These are phyloP conservation scores for Epithemia pelagica DNA, from an alignment of 108 stramenopile genomes.

Conservation along the genomic window DNA sequence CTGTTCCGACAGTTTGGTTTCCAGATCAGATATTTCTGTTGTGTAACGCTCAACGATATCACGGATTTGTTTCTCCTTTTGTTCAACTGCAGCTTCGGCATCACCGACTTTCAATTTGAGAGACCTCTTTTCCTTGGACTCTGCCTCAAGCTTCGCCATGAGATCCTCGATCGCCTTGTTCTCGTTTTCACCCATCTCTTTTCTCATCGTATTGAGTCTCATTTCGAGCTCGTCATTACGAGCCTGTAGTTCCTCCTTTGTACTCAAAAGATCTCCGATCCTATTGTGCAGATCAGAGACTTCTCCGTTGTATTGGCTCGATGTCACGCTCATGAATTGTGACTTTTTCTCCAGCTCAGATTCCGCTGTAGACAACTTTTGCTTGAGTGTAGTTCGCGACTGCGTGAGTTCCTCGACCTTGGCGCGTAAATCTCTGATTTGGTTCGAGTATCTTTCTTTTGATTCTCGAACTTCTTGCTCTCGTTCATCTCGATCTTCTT, in stretches of 20 bases:
- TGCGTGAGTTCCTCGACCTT: constrained; percentile 2
- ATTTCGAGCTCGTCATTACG: constrained; percentile 20
- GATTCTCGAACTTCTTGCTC: constrained; percentile 24
- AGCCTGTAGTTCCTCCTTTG: constrained; percentile 17
- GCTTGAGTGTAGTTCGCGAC: background rate
- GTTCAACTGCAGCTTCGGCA: constrained; percentile 27
- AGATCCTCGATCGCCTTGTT: background rate
- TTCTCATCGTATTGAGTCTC: constrained; percentile 2
- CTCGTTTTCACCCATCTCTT: background rate
- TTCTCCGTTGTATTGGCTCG: constrained; percentile 20
- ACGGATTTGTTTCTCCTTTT: constrained; percentile 36
- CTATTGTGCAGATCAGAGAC: constrained; percentile 21
- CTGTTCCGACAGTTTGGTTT: constrained; percentile 31
- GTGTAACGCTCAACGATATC: constrained; percentile 36
- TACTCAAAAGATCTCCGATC: constrained; percentile 22
- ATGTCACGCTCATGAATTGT: constrained; percentile 18
- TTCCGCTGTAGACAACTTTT: constrained; percentile 10
- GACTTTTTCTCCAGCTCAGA: constrained; percentile 20
- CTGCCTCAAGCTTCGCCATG: constrained; percentile 19
- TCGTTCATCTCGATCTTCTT: constrained; percentile 29
- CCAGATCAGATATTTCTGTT: constrained; percentile 30
- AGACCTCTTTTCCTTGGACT: constrained; percentile 16
- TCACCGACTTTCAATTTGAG: constrained; percentile 26
- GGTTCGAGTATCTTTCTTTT: constrained; percentile 7
- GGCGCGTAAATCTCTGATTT: constrained; percentile 1